These are phyloP conservation scores for Diplosphaera chodatii DNA, from an alignment of 139 green algal genomes.

Conservation along the genomic window DNA sequence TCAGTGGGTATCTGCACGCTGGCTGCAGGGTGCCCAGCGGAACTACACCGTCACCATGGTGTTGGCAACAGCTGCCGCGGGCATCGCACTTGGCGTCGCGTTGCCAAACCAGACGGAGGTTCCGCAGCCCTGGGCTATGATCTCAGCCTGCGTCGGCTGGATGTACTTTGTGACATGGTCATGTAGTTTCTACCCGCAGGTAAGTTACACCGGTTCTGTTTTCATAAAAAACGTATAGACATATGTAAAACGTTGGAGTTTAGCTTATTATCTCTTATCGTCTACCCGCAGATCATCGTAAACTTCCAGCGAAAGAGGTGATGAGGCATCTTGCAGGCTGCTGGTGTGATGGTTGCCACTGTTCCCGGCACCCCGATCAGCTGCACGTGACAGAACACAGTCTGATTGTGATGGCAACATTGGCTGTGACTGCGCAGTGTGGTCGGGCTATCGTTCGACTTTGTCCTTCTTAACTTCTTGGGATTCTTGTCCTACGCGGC, in stretches of 20 bases:
- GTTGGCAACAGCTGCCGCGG: too few relatives aligned
- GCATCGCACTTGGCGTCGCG: neutral
- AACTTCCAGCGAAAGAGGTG: neutral
- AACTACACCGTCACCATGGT: neutral
- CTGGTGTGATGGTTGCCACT: too few relatives aligned
- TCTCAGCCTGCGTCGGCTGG: neutral
- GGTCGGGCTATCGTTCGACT: neutral
- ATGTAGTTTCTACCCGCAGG: too few relatives aligned
- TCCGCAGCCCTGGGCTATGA: neutral
- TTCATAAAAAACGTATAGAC: too few relatives aligned
- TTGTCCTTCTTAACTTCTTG: neutral
- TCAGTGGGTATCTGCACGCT: too few relatives aligned
- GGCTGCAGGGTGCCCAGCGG: too few relatives aligned
- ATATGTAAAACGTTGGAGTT: too few relatives aligned
- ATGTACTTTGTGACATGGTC: neutral
- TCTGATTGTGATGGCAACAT: neutral
- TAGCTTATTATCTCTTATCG: too few relatives aligned
- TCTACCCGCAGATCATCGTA: neutral
- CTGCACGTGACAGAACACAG: too few relatives aligned
- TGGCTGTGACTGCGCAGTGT: neutral
- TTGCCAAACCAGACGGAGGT: neutral
- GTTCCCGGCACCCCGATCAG: too few relatives aligned
- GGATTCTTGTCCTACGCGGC: neutral
- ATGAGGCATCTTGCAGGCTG: too few relatives aligned
- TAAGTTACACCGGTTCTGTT: too few relatives aligned